These are phyloP conservation scores for Globisporangium rhizosaccharum DNA, from an alignment of 352 stramenopile genomes.

Conservation along the genomic window DNA sequence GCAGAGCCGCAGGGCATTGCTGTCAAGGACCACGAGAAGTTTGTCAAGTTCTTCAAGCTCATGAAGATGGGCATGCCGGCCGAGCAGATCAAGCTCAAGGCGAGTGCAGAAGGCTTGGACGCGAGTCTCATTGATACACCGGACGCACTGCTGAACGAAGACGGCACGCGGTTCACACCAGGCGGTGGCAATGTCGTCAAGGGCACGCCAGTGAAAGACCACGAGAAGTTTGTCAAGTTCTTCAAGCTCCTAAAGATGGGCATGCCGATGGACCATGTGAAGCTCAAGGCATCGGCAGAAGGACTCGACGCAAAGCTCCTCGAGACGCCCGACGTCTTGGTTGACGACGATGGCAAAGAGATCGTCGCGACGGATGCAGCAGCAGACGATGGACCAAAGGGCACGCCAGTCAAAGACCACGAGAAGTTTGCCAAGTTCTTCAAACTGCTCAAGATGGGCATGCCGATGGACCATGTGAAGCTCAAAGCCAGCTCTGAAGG, in stretches of 20 bases:
- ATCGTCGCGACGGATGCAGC: slow-evolving; percentile 3
- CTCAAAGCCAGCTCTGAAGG: slow-evolving; percentile 68
- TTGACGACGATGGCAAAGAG: slow-evolving; percentile 56
- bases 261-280: slow-evolving; percentile 85
- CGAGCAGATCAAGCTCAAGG: slow-evolving; percentile 88
- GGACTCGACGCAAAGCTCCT: slow-evolving; percentile 48
- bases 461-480: slow-evolving; percentile 87
- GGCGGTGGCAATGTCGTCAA: slow-evolving; percentile 6
- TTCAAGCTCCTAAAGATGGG: slow-evolving; percentile 92
- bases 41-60: slow-evolving; percentile 94
- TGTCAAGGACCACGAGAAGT: slow-evolving; percentile 88
- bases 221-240: slow-evolving; percentile 91
- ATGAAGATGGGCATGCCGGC: slow-evolving; percentile 83
- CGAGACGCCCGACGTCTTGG: slow-evolving; percentile 51
- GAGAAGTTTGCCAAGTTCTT: slow-evolving; percentile 93
- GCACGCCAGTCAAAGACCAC: slow-evolving; percentile 76
- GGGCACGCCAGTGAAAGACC: slow-evolving; percentile 66
- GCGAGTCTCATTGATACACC: slow-evolving; percentile 47
- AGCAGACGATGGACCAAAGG: slow-evolving; percentile 14
- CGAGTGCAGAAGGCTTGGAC: slow-evolving; percentile 49
- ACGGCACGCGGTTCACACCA: slow-evolving; percentile 40
- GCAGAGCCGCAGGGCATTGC: slow-evolving; percentile 23
- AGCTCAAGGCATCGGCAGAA: slow-evolving; percentile 73
- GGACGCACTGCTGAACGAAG: slow-evolving; percentile 48
- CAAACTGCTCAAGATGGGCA: slow-evolving; percentile 89